Evolutionary conservation across 305 asterid genomes (phyloP), one percentile per base, ranked within the genome.

Genomic region (Andrographis paniculata): DNA sequence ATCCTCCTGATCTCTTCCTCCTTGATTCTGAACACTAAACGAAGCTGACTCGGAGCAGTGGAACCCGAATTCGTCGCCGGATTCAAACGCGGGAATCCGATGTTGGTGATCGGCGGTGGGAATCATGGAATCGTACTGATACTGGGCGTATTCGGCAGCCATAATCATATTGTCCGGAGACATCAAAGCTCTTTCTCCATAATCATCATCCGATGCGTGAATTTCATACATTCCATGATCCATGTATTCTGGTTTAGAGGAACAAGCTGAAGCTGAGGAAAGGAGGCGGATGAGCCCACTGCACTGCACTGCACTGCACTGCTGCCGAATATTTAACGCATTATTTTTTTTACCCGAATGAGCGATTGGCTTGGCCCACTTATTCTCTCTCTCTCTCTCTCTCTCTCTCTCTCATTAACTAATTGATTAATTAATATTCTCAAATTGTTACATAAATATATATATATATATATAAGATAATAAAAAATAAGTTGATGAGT

Each of bases 141-240:
- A 58, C 17, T 55, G 67, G 17, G 52, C 40, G 69, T 67, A 71
- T 35, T 74, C 86, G 13, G 69, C 63, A 35, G 70, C 60, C 38
- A 73, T 71, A 62, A 81, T 61, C 46, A 81, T 62, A 61, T 70
- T 67, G 36, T 81, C 93, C 16, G 87, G 85, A 27, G 87, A 69
- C 79, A 82, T 79, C 43, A 81, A 48, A 14, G 68, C 76, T 53
- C 63, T 78, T 53, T 80, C 93, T 12, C 72, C 60, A 15, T 81
- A 78, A 50, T 69, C 64, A 28, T 64, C 72, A 20, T 51, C 45
- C n/a, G 60, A 52, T 0, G 74, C 58, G 50, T 61, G 68, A 36
- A 73, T 51, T 12, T 84, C 86, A 48, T 73, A 83, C 68, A 78
- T 58, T 65, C 65, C 83, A 30, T 78, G 91, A 88, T 80, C 79